Base-by-base conservation (phyloP, 2,329 filamentous ascomycete genomes). In the Sclerotinia minor region DNA sequence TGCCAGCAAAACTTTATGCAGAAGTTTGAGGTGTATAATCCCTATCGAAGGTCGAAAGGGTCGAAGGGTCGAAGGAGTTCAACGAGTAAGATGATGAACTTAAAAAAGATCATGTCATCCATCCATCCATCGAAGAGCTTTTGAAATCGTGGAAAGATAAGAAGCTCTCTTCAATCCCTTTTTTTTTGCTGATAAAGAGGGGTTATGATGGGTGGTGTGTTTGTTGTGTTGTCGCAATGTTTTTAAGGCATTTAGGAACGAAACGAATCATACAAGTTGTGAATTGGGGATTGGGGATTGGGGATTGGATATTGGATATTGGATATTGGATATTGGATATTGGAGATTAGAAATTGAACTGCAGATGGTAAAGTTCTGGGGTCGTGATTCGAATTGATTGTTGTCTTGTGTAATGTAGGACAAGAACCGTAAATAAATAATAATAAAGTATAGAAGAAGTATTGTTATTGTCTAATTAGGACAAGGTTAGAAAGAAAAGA, bases 1-100 rank as follows among this genome's bases (percentile, higher is more conserved):
- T 65, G 50, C 63, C 50, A 57, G 63, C 50, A 47, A 55, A 57
- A 55, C 50, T 32, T 55, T 65, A 64, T 32, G 50, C 26, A 50
- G 3, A 47, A 24, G 38, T 41, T 2, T 41, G 38, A 41, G 38
- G 15, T 41, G 35, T 7, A 8, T 8, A 54, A 54, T 54, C 52
- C 26, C 29, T 54, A 15, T 54, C 26, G 4, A 35, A 6, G 35
- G n/a, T 35, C 24, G 3, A 32, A 11, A 35, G n/a, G 41, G 19
- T 57, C 24, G 3, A 32, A 11, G 54, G n/a, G n/a, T n/a, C 24
- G 3, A 32, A 11, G 54, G n/a, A 57, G 19, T 57, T 41, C 26
- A 19, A 41, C 32, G 57, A 47, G 35, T 44, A 11, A 32, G 17
- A 35, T n/a, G 29, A 54, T 54, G 19, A 26, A 24, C 5, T 24